Base-by-base conservation (phyloP, 352 stramenopile genomes). In the Phytophthora crassamura region DNA sequence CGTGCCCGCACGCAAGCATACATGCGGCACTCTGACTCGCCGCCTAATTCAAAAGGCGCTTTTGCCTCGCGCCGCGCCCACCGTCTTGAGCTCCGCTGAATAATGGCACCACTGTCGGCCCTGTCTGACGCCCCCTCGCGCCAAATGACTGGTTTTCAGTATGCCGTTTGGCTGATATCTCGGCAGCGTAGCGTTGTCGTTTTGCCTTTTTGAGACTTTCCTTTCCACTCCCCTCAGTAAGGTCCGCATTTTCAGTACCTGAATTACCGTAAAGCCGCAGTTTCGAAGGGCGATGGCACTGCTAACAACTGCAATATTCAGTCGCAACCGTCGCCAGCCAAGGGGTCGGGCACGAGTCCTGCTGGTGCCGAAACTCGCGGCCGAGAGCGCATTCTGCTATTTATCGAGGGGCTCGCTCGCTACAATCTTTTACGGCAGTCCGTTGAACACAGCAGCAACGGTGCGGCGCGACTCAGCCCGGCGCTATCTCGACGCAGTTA, bases 271-370 rank as follows among this genome's bases (percentile, higher is more conserved):
- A 16, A 22, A 18, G 11, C 33, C 30, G n/a, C 53, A 45, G 4
- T 35, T 30, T 14, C 7, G 46, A 64, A 46, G 12, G 60, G 2
- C 38, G 2, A 61, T 41, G 3, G 50, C 62, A 28, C 16, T 5
- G 9, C 16, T n/a, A 65, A 47, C 28, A 59, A 50, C 8, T 61
- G 34, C 59, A 67, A 54, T 61, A 61, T 67, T 67, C 59, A 45
- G 59, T 40, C 18, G 15, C 50, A 55, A 61, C 25, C 47, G 33
- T 57, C 45, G 18, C 41, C 28, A 61, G 38, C 35, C 34, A 28
- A 67, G 59, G 59, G 59, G 33, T 67, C 50, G 59, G 59, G 59
- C 51, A 59, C 22, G 40, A 67, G 28, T 52, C 57, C 47, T 57
- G 35, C 48, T 64, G 57, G 57, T 65, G 58, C 58, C 50, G 49